Evolutionary conservation across 768 basidiomycete species (phyloP), one percentile per base, ranked within the genome.

Genomic region (Podaxis carcinomalis): DNA sequence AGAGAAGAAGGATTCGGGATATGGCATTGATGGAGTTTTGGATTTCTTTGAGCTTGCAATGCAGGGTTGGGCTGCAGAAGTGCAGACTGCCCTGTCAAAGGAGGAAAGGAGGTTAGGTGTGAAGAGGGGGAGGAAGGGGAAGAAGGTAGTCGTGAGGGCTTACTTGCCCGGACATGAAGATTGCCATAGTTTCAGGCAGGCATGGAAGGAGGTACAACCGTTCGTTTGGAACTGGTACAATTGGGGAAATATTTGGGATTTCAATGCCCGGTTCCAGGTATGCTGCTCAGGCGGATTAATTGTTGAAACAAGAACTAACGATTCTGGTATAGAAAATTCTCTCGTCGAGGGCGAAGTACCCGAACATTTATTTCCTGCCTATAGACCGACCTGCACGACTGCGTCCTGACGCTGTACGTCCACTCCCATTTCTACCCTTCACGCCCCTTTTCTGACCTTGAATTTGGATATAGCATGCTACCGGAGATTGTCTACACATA

Each of bases 141-240:
- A 69, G 66, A 70, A 82, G 65, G 84, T 83, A 6, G 69, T 89
- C 6, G 80, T 85, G 7, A 70, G 88, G 28, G 79, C 86, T 6
- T 89, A 88, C 64, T 67, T 85, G 3, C 83, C 85, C 1, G 88
- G 88, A 3, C 85, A 89, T 64, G 86, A 88, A 61, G 77, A 85
- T 57, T 88, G 88, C 63, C 86, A 84, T 63, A 64, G 76, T n/a
- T 64, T 69, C 55, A 70, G 71, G 21, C 59, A 75, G 62, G 83
- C 85, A n/a, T 82, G 78, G 80, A 68, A 59, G 37, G 73, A 75
- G 62, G 75, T 83, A 19, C 64, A 73, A 62, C 79, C 80, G 1
- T 80, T 75, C 59, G 61, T 64, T 40, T 77, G 76, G 74, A 74
- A 77, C 32, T 84, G 80, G 79, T 89, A 82, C 67, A 89, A 89